phyloP scores from a whole-genome alignment of 768 basidiomycete species.

The Pholiota conissans region DNA sequence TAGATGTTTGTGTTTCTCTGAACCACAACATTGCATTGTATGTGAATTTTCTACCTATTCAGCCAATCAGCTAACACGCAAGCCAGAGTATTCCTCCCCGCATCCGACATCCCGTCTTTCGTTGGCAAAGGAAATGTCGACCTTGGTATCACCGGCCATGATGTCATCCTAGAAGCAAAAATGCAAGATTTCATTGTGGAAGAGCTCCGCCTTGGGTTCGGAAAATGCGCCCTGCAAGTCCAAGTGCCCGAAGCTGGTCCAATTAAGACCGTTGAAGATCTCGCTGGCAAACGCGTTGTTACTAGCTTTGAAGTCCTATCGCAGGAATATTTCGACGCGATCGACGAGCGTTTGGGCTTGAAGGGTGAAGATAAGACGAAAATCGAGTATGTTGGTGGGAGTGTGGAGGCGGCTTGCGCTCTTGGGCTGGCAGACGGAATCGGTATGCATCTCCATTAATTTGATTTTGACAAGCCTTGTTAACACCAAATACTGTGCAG shows the following conservation, averaged over 20 bases:
- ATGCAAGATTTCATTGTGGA: constrained; percentile 81
- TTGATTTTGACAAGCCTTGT: neutral
- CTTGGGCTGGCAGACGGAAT: constrained; percentile 97
- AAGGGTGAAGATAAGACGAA: constrained; percentile 59
- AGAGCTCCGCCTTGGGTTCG: constrained; percentile 83
- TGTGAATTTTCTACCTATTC: constrained; percentile 25
- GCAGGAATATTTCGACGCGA: constrained; percentile 66
- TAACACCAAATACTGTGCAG: constrained; percentile 36
- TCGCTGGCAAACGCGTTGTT: constrained; percentile 90
- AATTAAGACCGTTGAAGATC: constrained; percentile 71
- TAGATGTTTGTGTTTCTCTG: constrained; percentile 91
- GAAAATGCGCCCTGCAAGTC: constrained; percentile 86
- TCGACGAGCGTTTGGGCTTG: constrained; percentile 60
- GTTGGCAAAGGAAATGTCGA: constrained; percentile 98
- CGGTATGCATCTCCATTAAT: constrained; percentile 47
- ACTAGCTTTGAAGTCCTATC: constrained; percentile 94
- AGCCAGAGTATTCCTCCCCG: constrained; percentile 92
- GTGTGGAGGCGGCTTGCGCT: constrained; percentile 97
- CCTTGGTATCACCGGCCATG: constrained; percentile 96
- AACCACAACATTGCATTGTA: constrained; percentile 95
- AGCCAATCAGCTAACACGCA: neutral
- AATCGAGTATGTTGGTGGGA: constrained; percentile 96
- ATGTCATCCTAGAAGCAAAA: constrained; percentile 89
- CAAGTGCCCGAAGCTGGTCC: constrained; percentile 83
- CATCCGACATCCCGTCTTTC: constrained; percentile 96